Evolutionary conservation across 805 yeast species (phyloP).

Genomic region (Dipodascus albidus): DNA sequence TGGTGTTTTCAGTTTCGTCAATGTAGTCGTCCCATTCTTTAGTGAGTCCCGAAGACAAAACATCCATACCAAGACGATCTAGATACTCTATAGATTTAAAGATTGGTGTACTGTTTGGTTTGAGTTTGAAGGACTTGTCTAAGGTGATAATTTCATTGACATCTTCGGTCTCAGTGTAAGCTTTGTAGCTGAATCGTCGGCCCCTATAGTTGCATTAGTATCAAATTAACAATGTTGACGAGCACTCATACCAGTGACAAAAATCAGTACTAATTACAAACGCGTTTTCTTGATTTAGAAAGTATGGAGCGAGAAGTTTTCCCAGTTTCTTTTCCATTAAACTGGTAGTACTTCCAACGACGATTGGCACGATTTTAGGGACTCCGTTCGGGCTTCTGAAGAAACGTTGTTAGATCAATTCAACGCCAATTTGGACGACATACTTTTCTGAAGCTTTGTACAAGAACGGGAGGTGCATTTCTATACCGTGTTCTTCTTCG

Average conservation of each 20-base stretch:
- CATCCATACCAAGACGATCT: slow-evolving; percentile 60
- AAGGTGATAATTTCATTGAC: slow-evolving; percentile 1
- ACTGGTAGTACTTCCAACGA: slow-evolving; percentile 55
- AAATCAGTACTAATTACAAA: slow-evolving; percentile 84
- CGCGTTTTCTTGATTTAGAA: slow-evolving; percentile 44
- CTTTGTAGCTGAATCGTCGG: slow-evolving; percentile 45
- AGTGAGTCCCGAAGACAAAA: slow-evolving; percentile 44
- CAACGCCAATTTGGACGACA: not conserved
- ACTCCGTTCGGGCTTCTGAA: not conserved
- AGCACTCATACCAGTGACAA: slow-evolving; percentile 68
- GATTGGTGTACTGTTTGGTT: slow-evolving; percentile 34
- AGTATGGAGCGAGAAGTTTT: slow-evolving; percentile 37
- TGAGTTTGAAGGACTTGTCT: slow-evolving; percentile 16
- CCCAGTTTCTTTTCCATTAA: slow-evolving; percentile 36
- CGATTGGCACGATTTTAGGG: slow-evolving; percentile 54
- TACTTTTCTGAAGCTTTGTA: slow-evolving; percentile 33
- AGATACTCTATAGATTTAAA: slow-evolving; percentile 61
- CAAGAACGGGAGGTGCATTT: slow-evolving; percentile 83
- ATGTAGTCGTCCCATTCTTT: slow-evolving; percentile 58
- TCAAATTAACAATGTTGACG: not conserved
- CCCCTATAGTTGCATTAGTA: slow-evolving; percentile 27
- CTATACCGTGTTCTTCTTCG: slow-evolving; percentile 83
- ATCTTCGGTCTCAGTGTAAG: slow-evolving; percentile 30
- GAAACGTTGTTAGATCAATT: not conserved
- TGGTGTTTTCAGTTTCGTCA: slow-evolving; percentile 65